Conservation (phyloP, 2,329 filamentous ascomycete genomes). For the Metarhizium album region DNA sequence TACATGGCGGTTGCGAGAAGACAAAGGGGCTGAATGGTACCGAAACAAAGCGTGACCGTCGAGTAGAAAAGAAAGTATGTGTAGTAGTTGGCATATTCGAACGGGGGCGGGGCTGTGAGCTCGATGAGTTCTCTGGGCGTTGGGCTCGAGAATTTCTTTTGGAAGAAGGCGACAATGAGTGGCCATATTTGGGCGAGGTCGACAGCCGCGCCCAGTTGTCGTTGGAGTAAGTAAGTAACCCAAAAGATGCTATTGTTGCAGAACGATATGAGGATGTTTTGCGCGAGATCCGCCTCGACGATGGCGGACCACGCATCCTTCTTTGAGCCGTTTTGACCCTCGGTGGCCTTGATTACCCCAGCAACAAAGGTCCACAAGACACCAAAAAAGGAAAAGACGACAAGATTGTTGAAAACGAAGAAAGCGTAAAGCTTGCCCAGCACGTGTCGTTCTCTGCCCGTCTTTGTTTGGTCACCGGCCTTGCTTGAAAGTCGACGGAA, state of each 20-base stretch:
- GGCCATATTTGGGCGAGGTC: constrained; percentile 86
- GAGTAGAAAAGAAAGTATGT: constrained; percentile 96
- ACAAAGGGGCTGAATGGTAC: constrained; percentile 75
- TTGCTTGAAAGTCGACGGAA: constrained; percentile 78
- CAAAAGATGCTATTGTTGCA: constrained; percentile 83
- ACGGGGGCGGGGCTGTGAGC: constrained; percentile 80
- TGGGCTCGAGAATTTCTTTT: constrained; percentile 72
- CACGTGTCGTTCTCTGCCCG: constrained; percentile 83
- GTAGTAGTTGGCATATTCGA: constrained; percentile 95
- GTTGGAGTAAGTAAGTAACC: constrained; percentile 87
- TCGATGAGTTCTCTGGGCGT: constrained; percentile 89
- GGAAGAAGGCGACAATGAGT: constrained; percentile 73
- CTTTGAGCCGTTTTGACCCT: constrained; percentile 28
- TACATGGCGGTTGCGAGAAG: constrained; percentile 81
- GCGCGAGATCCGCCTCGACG: constrained; percentile 49
- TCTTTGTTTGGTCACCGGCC: constrained; percentile 85
- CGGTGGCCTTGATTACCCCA: constrained; percentile 48
- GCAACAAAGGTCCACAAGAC: constrained; percentile 66
- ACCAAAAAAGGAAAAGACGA: constrained; percentile 89
- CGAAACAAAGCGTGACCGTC: constrained; percentile 79
- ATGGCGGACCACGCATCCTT: constrained; percentile 60
- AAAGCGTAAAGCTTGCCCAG: constrained; percentile 85
- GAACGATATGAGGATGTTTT: constrained; percentile 58
- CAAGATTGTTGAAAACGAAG: constrained; percentile 93
- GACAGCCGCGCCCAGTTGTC: constrained; percentile 85